Percentiles rank a stretch among this genome's conserved stretches.
Conservation (phyloP, 208 protist species). For the Leishmania gerbilli region DNA sequence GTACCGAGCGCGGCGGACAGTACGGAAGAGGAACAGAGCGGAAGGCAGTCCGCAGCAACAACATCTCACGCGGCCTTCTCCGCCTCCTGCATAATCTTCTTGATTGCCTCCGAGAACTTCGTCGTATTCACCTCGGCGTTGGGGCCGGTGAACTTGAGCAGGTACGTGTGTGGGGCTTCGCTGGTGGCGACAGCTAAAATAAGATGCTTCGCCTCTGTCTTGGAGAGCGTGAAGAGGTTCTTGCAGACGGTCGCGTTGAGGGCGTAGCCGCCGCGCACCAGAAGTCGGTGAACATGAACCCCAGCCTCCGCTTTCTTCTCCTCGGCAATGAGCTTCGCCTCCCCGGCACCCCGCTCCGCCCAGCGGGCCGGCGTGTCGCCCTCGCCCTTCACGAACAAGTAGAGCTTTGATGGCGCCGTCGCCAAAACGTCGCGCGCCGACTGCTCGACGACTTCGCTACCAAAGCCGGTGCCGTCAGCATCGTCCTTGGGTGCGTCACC, state of each 20-base stretch:
- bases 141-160: constrained; percentile 71
- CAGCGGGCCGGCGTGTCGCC: constrained; percentile 42
- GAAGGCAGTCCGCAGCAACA: neutral
- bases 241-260: constrained; percentile 61
- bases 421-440: constrained; percentile 51
- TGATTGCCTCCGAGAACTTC: constrained; percentile 56
- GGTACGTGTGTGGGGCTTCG: constrained; percentile 47
- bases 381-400: constrained; percentile 58
- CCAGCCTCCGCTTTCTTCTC: constrained; percentile 23
- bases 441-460: constrained; percentile 29
- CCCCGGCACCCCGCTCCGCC: constrained; percentile 69
- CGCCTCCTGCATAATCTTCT: constrained; percentile 28
- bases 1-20: neutral
- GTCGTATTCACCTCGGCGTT: constrained; percentile 47
- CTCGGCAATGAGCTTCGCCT: constrained; percentile 63
- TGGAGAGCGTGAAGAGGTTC: constrained; percentile 48
- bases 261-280: constrained; percentile 83
- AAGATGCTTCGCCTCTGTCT: constrained; percentile 53
- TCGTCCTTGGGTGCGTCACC: constrained; percentile 31
- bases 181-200: constrained; percentile 49
- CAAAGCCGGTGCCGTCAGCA: constrained; percentile 18
- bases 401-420: constrained; percentile 59
- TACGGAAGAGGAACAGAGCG: neutral
- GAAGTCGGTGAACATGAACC: constrained; percentile 56
- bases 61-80: constrained; percentile 4